Evolutionary conservation across 805 yeast genomes (phyloP).

Genomic region (Spathaspora boniae): DNA sequence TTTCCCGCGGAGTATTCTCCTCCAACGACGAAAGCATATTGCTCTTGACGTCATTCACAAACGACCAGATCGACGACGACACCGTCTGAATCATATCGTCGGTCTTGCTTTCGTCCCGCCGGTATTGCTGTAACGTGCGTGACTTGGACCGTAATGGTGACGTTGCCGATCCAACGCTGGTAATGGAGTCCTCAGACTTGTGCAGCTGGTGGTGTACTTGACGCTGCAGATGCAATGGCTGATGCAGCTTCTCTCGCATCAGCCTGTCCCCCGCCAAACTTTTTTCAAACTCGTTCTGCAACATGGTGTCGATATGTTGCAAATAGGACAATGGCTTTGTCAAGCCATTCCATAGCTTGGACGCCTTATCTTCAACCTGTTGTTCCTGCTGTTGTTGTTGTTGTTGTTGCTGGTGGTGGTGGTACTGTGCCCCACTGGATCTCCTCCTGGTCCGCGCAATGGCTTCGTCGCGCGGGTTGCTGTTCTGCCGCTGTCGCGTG

Average conservation of each 20-base stretch:
- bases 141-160: slow-evolving; percentile 26
- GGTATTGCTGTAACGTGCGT: slow-evolving; percentile 10
- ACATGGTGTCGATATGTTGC: slow-evolving; percentile 64
- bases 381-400: slow-evolving; percentile 2
- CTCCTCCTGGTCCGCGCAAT: slow-evolving; percentile 24
- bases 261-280: slow-evolving; percentile 16
- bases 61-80: slow-evolving; percentile 40
- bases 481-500: slow-evolving; percentile 15
- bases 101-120: slow-evolving; percentile 1
- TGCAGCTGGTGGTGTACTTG: slow-evolving; percentile 8
- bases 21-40: slow-evolving; percentile 29
- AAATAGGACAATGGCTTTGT: slow-evolving; percentile 57
- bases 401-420: background rate
- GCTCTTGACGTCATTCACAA: slow-evolving; percentile 39
- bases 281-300: slow-evolving; percentile 65
- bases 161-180: slow-evolving; percentile 19
- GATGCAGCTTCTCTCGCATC: slow-evolving; percentile 1
- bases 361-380: slow-evolving; percentile 8
- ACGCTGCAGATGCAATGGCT: background rate
- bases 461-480: slow-evolving; percentile 27
- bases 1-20: slow-evolving; percentile 14
- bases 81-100: slow-evolving; percentile 42
- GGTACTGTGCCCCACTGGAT: slow-evolving; percentile 8
- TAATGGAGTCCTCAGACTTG: slow-evolving; percentile 24
- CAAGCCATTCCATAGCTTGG: slow-evolving; percentile 30